These are phyloP conservation scores for Colletotrichum orbiculare DNA, from an alignment of 2,329 filamentous ascomycete species.

Conservation along the genomic window DNA sequence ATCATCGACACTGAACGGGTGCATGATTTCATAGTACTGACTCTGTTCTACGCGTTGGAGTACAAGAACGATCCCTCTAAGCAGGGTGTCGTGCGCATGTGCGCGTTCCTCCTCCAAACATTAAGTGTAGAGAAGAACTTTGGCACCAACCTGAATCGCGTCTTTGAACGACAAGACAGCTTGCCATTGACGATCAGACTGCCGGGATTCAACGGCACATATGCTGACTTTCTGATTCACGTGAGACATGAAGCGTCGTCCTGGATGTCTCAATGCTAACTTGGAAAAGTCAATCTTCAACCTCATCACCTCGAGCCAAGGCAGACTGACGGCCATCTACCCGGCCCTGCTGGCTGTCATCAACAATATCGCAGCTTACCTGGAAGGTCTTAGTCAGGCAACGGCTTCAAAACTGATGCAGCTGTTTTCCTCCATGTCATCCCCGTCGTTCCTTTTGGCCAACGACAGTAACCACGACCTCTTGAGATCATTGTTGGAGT, in stretches of 20 bases:
- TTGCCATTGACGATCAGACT: slow-evolving; percentile 85
- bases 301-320: slow-evolving; percentile 90
- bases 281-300: slow-evolving; percentile 82
- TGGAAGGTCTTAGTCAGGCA: slow-evolving; percentile 79
- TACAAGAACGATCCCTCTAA: slow-evolving; percentile 87
- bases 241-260: slow-evolving; percentile 59
- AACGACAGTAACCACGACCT: slow-evolving; percentile 92
- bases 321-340: slow-evolving; percentile 90
- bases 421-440: slow-evolving; percentile 91
- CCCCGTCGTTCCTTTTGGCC: slow-evolving; percentile 88
- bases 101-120: slow-evolving; percentile 95
- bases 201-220: slow-evolving; percentile 85
- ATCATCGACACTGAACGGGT: slow-evolving; percentile 95
- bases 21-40: slow-evolving; percentile 90
- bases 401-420: slow-evolving; percentile 87
- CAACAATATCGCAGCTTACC: slow-evolving; percentile 89
- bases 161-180: slow-evolving; percentile 88
- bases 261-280: slow-evolving; percentile 30
- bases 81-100: slow-evolving; percentile 95
- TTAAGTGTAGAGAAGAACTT: slow-evolving; percentile 93
- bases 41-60: slow-evolving; percentile 92
- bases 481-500: slow-evolving; percentile 84
- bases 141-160: slow-evolving; percentile 88
- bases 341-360: slow-evolving; percentile 91
- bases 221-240: slow-evolving; percentile 93